These are phyloP conservation scores for Starmerella kuoi DNA, from an alignment of 805 yeast species.

Conservation along the genomic window DNA sequence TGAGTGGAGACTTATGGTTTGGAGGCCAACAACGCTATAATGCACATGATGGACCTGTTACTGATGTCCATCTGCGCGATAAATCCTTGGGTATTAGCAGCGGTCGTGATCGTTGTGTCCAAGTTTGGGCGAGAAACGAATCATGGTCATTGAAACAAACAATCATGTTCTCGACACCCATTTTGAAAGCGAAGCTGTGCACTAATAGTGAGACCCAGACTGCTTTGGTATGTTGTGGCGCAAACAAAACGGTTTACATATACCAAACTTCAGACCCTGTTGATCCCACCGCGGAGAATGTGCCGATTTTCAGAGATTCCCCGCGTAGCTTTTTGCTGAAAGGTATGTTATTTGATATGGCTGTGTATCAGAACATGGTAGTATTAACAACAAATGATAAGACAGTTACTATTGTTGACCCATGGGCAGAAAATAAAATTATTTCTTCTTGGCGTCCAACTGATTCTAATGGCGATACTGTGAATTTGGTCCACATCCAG, in stretches of 20 bases:
- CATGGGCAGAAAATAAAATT: constrained; percentile 10
- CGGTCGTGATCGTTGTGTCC: constrained; percentile 22
- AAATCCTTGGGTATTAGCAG: constrained; percentile 5
- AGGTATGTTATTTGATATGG: constrained; percentile 39
- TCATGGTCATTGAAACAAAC: constrained; percentile 49
- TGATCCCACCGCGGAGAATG: constrained; percentile 17
- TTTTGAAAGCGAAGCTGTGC: constrained; percentile 27
- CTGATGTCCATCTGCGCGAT: constrained; percentile 12
- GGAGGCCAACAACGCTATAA: constrained; percentile 1
- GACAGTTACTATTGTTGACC: constrained; percentile 13
- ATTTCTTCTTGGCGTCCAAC: constrained; percentile 10
- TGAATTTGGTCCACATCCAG: constrained; percentile 14
- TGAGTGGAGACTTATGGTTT: constrained; percentile 11
- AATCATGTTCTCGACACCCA: constrained; percentile 23
- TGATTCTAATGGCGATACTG: constrained; percentile 17
- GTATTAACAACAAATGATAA: constrained; percentile 20
- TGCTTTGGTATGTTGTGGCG: constrained; percentile 37
- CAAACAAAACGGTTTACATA: constrained; percentile 49
- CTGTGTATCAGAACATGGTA: constrained; percentile 3
- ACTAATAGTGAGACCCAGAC: neutral
- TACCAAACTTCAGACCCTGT: constrained; percentile 31
- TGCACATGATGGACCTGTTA: constrained; percentile 22
- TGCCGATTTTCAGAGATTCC: constrained; percentile 19
- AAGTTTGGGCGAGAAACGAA: constrained; percentile 10
- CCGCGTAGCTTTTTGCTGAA: constrained; percentile 42